Evolutionary conservation across 192 early-diverging fungal genomes (phyloP).

Genomic region (Neocallimastix lanati): DNA sequence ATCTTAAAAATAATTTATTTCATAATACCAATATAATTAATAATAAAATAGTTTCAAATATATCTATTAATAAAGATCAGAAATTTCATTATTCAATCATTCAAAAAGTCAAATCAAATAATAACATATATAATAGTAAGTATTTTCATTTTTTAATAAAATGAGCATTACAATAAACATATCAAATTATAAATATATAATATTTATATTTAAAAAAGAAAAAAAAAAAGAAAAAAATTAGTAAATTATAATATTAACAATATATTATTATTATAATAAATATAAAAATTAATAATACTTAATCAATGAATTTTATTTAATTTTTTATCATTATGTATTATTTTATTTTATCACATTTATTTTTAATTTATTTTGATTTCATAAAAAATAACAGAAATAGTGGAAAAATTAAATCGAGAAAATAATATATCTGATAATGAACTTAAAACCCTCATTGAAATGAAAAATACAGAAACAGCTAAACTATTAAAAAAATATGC

Average conservation of each 20-base stretch:
- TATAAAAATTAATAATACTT: too few relatives aligned
- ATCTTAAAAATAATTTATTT: not conserved
- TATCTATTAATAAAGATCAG: not conserved
- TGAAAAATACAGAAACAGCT: not conserved
- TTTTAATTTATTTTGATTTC: not conserved
- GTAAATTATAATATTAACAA: too few relatives aligned
- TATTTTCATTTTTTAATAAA: not conserved
- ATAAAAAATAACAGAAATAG: not conserved
- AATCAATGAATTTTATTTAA: too few relatives aligned
- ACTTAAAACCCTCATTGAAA: not conserved
- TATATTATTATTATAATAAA: too few relatives aligned
- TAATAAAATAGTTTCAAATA: not conserved
- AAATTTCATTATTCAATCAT: not conserved
- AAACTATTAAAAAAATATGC: not conserved
- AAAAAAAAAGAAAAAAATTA: too few relatives aligned
- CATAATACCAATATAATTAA: not conserved
- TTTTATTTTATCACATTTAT: not conserved
- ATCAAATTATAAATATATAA: too few relatives aligned
- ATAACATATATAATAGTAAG: not conserved
- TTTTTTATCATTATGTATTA: not conserved
- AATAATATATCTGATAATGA: not conserved
- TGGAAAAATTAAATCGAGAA: not conserved
- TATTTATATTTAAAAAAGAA: too few relatives aligned
- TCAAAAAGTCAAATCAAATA: not conserved
- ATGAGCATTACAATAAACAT: too few relatives aligned